Evolutionary conservation across 257 asterid genomes (phyloP).

Genomic region (Forsythia suspensa): DNA sequence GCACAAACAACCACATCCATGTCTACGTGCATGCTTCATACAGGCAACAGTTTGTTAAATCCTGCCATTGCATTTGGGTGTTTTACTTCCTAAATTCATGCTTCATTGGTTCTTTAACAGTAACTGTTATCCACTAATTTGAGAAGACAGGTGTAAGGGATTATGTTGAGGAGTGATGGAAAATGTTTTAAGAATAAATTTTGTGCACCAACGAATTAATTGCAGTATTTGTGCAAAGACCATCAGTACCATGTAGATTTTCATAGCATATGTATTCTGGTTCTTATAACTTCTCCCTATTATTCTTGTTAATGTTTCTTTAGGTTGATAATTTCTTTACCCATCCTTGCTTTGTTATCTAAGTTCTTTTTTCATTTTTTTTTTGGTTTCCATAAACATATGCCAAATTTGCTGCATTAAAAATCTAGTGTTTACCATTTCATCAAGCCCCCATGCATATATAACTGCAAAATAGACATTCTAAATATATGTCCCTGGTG

Average conservation of each 20-base stretch:
- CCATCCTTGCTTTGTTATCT: neutral
- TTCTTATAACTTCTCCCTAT: neutral
- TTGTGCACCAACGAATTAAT: neutral
- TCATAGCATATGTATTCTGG: neutral
- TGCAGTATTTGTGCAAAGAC: neutral
- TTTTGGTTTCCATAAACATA: neutral
- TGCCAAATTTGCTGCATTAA: neutral
- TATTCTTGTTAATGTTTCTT: neutral
- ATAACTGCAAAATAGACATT: neutral
- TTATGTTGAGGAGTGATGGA: neutral
- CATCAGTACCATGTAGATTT: neutral
- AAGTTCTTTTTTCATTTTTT: too few species aligned
- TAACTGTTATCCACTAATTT: neutral
- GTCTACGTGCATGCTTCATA: neutral
- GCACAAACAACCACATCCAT: neutral
- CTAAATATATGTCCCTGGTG: neutral
- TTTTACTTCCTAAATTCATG: neutral
- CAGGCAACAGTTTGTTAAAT: neutral
- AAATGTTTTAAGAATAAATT: too few species aligned
- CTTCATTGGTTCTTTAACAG: neutral
- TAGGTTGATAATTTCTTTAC: neutral
- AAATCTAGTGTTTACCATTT: neutral
- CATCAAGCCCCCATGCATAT: neutral
- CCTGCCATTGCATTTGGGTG: neutral
- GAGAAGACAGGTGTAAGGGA: too few species aligned